These are phyloP conservation scores for Fusarium aywerte DNA, from an alignment of 2,329 filamentous ascomycete species.

Conservation along the genomic window DNA sequence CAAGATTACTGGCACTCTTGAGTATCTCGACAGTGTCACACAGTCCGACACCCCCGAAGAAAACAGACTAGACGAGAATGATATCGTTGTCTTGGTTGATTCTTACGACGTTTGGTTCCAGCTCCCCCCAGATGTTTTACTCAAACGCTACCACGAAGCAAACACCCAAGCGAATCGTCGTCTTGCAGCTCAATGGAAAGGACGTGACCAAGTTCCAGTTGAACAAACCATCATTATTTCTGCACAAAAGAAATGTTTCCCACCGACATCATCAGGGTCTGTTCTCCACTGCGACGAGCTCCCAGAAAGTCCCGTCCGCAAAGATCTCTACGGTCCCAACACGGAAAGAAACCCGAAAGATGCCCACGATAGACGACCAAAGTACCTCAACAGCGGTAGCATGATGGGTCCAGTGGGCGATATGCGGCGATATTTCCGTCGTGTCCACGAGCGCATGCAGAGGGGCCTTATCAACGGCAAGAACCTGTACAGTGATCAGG, in stretches of 20 bases:
- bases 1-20: slow-evolving; percentile 45
- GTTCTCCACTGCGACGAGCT: slow-evolving; percentile 35
- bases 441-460: slow-evolving; percentile 37
- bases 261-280: background rate
- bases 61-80: slow-evolving; percentile 35
- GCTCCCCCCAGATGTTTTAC: slow-evolving; percentile 43
- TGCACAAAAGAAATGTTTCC: slow-evolving; percentile 42
- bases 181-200: slow-evolving; percentile 14
- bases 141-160: slow-evolving; percentile 42
- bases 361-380: slow-evolving; percentile 31
- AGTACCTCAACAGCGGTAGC: slow-evolving; percentile 45
- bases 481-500: slow-evolving; percentile 44
- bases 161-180: slow-evolving; percentile 32
- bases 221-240: slow-evolving; percentile 38
- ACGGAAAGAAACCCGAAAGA: slow-evolving; percentile 20
- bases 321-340: slow-evolving; percentile 34
- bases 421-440: slow-evolving; percentile 39
- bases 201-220: background rate
- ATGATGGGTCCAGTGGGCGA: slow-evolving; percentile 44
- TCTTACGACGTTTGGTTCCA: slow-evolving; percentile 48
- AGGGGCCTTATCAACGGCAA: background rate
- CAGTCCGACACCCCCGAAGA: background rate
- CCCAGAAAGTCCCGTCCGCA: slow-evolving; percentile 24
- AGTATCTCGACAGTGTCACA: slow-evolving; percentile 40
- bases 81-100: slow-evolving; percentile 44